Evolutionary conservation across 768 basidiomycete species (phyloP), one percentile per base, ranked within the genome.

Genomic region (Tricholoma matsutake): DNA sequence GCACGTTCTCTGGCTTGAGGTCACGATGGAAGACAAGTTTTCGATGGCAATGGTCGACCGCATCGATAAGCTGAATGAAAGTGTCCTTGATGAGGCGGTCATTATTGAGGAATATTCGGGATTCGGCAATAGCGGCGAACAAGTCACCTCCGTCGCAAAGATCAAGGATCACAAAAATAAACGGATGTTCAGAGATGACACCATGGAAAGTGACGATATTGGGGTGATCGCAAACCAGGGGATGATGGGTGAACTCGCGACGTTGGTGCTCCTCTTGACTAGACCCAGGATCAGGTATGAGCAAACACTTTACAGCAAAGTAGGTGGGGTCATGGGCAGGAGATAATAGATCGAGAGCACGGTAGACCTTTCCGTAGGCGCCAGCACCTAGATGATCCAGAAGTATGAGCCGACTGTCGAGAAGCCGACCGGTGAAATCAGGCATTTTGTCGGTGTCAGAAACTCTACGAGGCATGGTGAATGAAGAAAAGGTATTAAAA

Each of bases 1-100:
- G 75, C 28, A 93, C 79, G 70, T 88, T 92, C 71, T 94, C 93
- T 0, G 92, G 92, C 72, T 95, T 94, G 68, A 96, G 82, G 67
- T 94, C 92, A 25, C 92, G 88, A 73, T 95, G 94, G 69, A 83
- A 92, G 63, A 95, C 84, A 9, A 86, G 83, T 43, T 79, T 77
- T 43, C 76, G 71, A 67, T 95, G 92, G 68, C 89, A 92, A 69
- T 88, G 81, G 54, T 87, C 80, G 45, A 95, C 83, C 1, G 89
- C 89, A 64, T 92, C 89, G 56, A 95, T 75, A 54, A 96, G 83
- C 68, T 94, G 87, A n/a, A 91, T 63, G 72, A 92, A 94, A 37
- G 86, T 81, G 31, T 73, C 70, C 69, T 83, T 87, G 76, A 93
- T 84, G 63, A 88, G 81, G 4, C 72, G 70, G 62, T 84, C 83